Base-by-base conservation (phyloP, 2,329 filamentous ascomycete species). In the Ilyonectria mors-panacis region DNA sequence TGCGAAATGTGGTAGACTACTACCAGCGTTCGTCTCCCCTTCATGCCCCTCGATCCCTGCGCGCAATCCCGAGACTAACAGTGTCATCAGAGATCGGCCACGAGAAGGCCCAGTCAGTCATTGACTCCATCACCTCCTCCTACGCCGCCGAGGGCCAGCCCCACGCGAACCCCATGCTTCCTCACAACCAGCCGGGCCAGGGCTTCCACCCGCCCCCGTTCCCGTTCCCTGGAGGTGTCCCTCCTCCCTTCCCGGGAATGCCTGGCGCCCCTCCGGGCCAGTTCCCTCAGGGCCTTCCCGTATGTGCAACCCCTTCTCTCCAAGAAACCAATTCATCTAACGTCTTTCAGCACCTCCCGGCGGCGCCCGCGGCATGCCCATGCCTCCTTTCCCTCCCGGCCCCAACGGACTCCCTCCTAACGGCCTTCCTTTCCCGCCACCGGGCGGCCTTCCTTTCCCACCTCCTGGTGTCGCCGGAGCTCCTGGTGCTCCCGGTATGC, bases 1-100 rank as follows among this genome's bases (percentile, higher is more conserved):
- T 99, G 70, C 93, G 96, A 78, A 99, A 99, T 82, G 96, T 99
- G 33, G 92, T 98, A 76, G 95, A 98, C 80, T 99, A 99, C 85
- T 99, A 99, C 82, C 95, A 98, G 85, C 94, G 93, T 95, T 83
- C 66, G 87, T 80, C 58, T 35, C 21, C 19, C 45, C 60, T 35
- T 17, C 15, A 57, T 21, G 4, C 8, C 21, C 12, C 19, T 23
- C 44, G 33, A n/a, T 53, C 58, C 23, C 47, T 44, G 26, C 57
- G 42, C 60, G 28, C n/a, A 53, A 55, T 35, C 45, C 60, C 68
- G n/a, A 21, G 42, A 66, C 60, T 55, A 35, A 67, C 53, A 30
- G 30, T 21, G 55, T 44, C 78, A 26, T 4, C 65, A 95, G 94
- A 98, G 85, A 98, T 99, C 81, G 96, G 95, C 54, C 95, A 98